Conservation (phyloP, 2,329 filamentous ascomycete genomes). For the Lachnellula subtilissima region DNA sequence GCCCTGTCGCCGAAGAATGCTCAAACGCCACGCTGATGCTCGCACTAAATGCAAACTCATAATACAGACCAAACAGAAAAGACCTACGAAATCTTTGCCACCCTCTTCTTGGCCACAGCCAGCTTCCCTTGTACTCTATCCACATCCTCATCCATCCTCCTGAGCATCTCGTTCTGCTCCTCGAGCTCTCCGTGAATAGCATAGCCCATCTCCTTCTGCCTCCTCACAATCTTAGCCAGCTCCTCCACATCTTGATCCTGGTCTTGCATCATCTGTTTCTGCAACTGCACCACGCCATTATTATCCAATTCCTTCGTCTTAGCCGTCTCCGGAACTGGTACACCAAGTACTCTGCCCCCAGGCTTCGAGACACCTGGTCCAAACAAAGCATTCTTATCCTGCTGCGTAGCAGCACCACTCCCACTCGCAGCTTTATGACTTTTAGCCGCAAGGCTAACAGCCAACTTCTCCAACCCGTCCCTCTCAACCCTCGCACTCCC, state of each 20-base stretch:
- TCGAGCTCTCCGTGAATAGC: constrained; percentile 71
- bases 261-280: constrained; percentile 67
- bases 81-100: constrained; percentile 52
- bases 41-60: neutral
- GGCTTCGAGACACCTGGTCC: constrained; percentile 34
- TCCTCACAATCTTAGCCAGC: constrained; percentile 62
- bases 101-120: constrained; percentile 66
- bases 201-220: constrained; percentile 74
- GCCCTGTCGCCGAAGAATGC: constrained; percentile 3
- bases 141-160: constrained; percentile 60
- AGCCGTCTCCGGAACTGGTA: constrained; percentile 68
- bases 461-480: constrained; percentile 69
- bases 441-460: constrained; percentile 53
- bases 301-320: constrained; percentile 75
- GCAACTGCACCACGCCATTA: constrained; percentile 65
- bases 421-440: constrained; percentile 28
- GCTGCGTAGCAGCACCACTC: constrained; percentile 27
- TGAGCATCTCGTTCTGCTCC: constrained; percentile 66
- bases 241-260: constrained; percentile 70
- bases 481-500: constrained; percentile 66
- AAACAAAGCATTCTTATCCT: constrained; percentile 44
- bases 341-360: constrained; percentile 65
- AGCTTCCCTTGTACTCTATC: constrained; percentile 65
- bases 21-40: constrained; percentile 14
- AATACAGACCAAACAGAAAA: constrained; percentile 1